phyloP scores from a whole-genome alignment of 108 stramenopile species.

The Skeletonema tropicum region DNA sequence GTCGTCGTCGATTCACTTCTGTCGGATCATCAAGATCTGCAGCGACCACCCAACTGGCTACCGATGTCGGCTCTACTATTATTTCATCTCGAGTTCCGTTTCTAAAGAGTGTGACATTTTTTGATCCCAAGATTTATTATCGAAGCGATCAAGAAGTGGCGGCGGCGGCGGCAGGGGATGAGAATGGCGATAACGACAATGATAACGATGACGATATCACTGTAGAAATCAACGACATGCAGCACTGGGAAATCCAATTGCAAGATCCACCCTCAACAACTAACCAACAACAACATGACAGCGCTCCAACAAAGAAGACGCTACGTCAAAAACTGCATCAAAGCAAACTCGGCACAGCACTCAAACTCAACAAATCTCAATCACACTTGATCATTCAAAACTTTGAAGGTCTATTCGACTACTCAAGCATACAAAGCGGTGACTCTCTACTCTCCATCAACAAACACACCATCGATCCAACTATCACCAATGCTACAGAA shows the following conservation, averaged over 20 bases:
- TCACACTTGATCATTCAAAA: too few species aligned
- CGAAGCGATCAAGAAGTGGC: background rate
- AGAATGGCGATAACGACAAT: background rate
- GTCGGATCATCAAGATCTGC: constrained; percentile 7
- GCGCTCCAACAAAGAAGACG: background rate
- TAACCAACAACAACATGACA: background rate
- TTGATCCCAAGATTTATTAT: constrained; percentile 2
- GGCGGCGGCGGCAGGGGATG: background rate
- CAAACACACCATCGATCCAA: too few species aligned
- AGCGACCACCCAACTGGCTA: constrained; percentile 37
- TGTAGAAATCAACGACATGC: too few species aligned
- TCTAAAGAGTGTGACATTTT: constrained; percentile 40
- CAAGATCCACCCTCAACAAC: too few species aligned
- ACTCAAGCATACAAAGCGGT: too few species aligned
- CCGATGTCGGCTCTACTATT: constrained; percentile 45
- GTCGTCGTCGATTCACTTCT: too few species aligned
- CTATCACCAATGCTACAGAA: too few species aligned
- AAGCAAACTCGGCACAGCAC: too few species aligned
- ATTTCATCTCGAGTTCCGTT: constrained; percentile 37
- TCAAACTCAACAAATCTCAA: too few species aligned
- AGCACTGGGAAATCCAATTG: too few species aligned
- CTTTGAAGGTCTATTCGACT: too few species aligned
- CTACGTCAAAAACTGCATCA: background rate
- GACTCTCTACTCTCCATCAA: too few species aligned
- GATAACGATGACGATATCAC: background rate